A percentile compares a stretch with the other conserved stretches of the same genome.
Evolutionary conservation across 495 filamentous ascomycete species (phyloP).

Genomic region (Aspergillus avenaceus): DNA sequence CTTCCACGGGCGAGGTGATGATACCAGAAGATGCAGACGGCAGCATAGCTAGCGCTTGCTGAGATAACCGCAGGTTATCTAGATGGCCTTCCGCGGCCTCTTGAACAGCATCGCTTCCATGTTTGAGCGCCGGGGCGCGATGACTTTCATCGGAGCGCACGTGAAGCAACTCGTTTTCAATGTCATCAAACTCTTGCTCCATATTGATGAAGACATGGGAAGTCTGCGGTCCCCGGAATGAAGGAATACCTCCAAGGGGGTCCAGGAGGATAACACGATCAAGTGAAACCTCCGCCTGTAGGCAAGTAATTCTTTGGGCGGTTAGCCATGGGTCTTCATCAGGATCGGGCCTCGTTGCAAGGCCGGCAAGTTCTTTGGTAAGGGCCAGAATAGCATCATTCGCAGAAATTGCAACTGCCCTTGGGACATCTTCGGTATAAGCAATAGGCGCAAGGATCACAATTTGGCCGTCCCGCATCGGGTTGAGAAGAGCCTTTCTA

Average conservation of each 20-base stretch:
- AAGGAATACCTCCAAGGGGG: slow-evolving; percentile 80
- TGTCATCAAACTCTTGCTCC: slow-evolving; percentile 77
- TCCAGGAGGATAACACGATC: slow-evolving; percentile 91
- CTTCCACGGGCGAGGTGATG: slow-evolving; percentile 80
- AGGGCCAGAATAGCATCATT: slow-evolving; percentile 70
- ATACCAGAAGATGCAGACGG: slow-evolving; percentile 81
- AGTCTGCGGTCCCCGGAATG: slow-evolving; percentile 57
- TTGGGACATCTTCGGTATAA: slow-evolving; percentile 56
- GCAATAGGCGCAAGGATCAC: slow-evolving; percentile 71
- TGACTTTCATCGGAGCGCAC: neutral
- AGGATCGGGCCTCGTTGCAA: slow-evolving; percentile 33
- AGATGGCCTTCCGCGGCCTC: slow-evolving; percentile 49
- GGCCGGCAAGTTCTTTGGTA: slow-evolving; percentile 65
- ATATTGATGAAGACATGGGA: slow-evolving; percentile 93
- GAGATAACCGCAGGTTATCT: slow-evolving; percentile 69
- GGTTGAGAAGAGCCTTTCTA: slow-evolving; percentile 58
- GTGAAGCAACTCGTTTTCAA: slow-evolving; percentile 54
- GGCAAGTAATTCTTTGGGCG: slow-evolving; percentile 36
- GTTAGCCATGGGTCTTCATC: slow-evolving; percentile 45
- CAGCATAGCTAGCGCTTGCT: slow-evolving; percentile 66
- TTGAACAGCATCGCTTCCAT: slow-evolving; percentile 17
- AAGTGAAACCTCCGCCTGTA: slow-evolving; percentile 58
- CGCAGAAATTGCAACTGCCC: slow-evolving; percentile 49
- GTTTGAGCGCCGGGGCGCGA: slow-evolving; percentile 3
- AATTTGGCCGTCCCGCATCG: slow-evolving; percentile 72